phyloP scores from a whole-genome alignment of 2,329 filamentous ascomycete genomes.

The Nemania sp. region DNA sequence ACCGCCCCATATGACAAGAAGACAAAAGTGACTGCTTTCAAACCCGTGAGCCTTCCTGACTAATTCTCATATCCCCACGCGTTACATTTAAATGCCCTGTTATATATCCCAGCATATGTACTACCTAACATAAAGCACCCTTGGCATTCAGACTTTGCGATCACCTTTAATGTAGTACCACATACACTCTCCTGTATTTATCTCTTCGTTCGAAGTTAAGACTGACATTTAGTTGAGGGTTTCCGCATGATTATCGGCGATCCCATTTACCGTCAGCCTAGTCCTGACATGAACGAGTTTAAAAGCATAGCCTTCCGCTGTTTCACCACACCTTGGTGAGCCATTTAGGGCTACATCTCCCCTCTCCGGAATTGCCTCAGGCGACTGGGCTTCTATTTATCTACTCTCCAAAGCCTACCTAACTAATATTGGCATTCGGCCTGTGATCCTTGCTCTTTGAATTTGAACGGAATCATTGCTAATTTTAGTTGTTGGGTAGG shows the following conservation, averaged over 20 bases:
- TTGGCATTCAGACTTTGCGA: background rate
- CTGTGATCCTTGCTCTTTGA: background rate
- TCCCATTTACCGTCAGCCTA: background rate
- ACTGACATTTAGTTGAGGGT: background rate
- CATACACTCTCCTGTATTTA: background rate
- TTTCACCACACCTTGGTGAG: background rate
- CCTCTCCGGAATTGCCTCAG: background rate
- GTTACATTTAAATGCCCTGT: background rate
- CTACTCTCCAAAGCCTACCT: no score
- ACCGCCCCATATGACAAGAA: constrained; percentile 12
- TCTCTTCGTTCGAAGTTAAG: background rate
- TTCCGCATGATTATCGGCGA: background rate
- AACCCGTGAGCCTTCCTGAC: background rate
- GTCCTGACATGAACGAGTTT: background rate
- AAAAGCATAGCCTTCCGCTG: background rate
- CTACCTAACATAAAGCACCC: background rate
- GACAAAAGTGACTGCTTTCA: constrained; percentile 8
- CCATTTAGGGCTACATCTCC: background rate
- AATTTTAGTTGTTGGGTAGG: background rate
- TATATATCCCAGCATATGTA: no score
- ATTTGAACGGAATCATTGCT: background rate
- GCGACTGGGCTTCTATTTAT: background rate
- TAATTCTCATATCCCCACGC: background rate
- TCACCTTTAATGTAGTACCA: background rate
- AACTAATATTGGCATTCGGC: background rate